Evolutionary conservation across 140 eudicot species (phyloP), one percentile per base, ranked within the genome.

Genomic region (Anethum foeniculum): DNA sequence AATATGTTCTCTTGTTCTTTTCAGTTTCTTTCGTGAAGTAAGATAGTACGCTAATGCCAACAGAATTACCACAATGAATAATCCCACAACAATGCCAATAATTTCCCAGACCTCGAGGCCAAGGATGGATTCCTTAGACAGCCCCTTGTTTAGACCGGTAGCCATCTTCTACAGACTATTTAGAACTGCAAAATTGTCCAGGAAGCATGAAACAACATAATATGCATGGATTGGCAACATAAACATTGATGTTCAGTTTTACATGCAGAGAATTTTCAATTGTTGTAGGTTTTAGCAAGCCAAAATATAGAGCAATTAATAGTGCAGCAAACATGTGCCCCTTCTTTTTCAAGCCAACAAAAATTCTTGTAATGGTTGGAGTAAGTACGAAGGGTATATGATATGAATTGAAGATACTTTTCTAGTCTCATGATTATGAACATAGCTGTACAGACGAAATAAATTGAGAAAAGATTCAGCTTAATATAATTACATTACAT

Each of bases 101-200:
- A 92, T 79, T 36, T 84, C 89, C 98, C 98, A 94, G 86, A 92
- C 94, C 87, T 89, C 83, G 27, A 94, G 90, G 81, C 88, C 85
- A 77, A 92, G 84, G 77, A 92, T 85, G 75, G 89, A 88, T 76
- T 84, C 87, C 81, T 87, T 87, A 4, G 91, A 81, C 85, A 90
- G 84, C 32, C 86, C 90, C 60, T 85, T 84, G 77, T 88, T 92
- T 30, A 88, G 91, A 78, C 73, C 75, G 27, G 85, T 83, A 52
- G 88, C 89, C 97, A 90, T 92, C 79, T 88, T 73, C 39, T 14
- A 28, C 64, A 6, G 43, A 75, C 13, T 46, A 27, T 27, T 44
- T 38, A 75, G 15, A 75, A 52, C 79, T 75, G 54, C 62, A 48
- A 18, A 27, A 75, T 23, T n/a, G 18, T 46, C 79, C 79, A 16